Percentiles rank a stretch among this genome's conserved stretches.
Conservation (phyloP, 371 early-diverging fungal species). For the Thermomucor indicae-seudaticae region DNA sequence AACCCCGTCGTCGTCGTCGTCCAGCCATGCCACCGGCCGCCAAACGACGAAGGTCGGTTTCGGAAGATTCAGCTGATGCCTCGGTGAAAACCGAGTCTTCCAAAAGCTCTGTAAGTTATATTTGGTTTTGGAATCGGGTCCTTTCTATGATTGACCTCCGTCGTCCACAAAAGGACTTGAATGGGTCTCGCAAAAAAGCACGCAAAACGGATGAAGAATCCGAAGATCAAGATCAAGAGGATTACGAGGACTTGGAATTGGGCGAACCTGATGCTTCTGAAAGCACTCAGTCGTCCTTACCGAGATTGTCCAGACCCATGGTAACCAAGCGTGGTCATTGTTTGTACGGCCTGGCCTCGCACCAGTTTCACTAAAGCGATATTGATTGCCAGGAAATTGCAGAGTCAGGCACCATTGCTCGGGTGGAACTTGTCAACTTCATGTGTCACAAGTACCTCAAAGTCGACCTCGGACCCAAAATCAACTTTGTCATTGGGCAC, state of each 20-base stretch:
- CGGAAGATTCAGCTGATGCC: not conserved
- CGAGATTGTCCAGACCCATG: not conserved
- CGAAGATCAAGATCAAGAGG: not conserved
- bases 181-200: not conserved
- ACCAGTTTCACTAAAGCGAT: not conserved
- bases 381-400: conserved; percentile 26
- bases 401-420: conserved; percentile 73
- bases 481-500: conserved; percentile 95
- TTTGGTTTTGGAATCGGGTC: not conserved
- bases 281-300: too few species aligned
- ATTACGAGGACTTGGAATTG: not conserved
- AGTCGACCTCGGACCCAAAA: conserved; percentile 78
- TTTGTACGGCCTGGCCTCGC: not conserved
- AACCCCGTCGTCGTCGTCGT: too few species aligned
- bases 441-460: conserved; percentile 89
- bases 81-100: not conserved
- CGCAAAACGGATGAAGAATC: not conserved
- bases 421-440: conserved; percentile 83
- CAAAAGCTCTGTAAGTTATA: not conserved
- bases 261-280: not conserved
- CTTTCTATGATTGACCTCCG: not conserved
- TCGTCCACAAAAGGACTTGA: not conserved
- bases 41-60: not conserved
- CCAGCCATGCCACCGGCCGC: not conserved
- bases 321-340: not conserved